Evolutionary conservation across 805 yeast genomes (phyloP).

Genomic region (Saccharomyces mikatae): DNA sequence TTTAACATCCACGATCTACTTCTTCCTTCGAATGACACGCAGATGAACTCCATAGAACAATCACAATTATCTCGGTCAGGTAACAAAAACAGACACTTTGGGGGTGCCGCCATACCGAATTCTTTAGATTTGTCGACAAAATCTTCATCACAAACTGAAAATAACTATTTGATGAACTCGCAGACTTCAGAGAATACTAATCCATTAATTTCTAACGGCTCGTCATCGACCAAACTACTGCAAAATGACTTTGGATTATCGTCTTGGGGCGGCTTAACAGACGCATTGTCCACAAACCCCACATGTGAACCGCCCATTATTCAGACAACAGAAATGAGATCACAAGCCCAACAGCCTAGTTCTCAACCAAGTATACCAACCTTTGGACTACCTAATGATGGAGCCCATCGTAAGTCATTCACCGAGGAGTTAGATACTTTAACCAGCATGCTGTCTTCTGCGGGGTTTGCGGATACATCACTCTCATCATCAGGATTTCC

Average conservation of each 20-base stretch:
- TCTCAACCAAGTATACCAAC: slow-evolving; percentile 2
- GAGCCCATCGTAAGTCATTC: slow-evolving; percentile 14
- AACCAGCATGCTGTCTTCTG: slow-evolving; percentile 20
- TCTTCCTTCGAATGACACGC: background rate
- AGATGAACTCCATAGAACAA: background rate
- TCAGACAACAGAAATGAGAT: background rate
- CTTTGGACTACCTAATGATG: slow-evolving; percentile 5
- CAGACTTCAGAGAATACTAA: background rate
- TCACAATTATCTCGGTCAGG: background rate
- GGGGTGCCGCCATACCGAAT: background rate
- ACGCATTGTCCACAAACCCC: background rate
- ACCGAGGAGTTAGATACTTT: slow-evolving; percentile 22
- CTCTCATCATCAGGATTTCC: slow-evolving; percentile 2
- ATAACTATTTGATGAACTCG: background rate
- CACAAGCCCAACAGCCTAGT: background rate
- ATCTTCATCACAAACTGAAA: background rate
- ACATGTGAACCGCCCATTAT: slow-evolving; percentile 1
- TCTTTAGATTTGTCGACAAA: background rate
- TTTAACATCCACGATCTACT: slow-evolving; percentile 15
- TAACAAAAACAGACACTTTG: background rate
- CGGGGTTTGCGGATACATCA: slow-evolving; percentile 15
- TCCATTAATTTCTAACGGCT: background rate
- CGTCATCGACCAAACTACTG: background rate
- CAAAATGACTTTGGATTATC: slow-evolving; percentile 1
- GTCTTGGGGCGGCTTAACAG: slow-evolving; percentile 3